Percentiles rank a stretch among this genome's conserved stretches.
Evolutionary conservation across 2,329 filamentous ascomycete genomes (phyloP).

Genomic region (Xylariomycetidae sp.): DNA sequence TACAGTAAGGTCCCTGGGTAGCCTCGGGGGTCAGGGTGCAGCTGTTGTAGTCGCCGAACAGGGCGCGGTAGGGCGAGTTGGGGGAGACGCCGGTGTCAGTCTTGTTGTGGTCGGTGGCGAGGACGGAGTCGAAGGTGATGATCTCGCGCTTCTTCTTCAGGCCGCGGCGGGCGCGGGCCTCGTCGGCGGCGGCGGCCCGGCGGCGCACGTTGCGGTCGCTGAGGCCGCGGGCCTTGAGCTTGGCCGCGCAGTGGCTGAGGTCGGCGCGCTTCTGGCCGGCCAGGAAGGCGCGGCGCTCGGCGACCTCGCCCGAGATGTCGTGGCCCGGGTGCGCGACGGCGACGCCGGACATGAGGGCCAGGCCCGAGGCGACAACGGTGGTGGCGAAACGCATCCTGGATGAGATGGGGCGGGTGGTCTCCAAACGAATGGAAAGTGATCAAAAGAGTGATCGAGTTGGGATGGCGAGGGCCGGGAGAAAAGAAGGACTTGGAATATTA

Average conservation of each 20-base stretch:
- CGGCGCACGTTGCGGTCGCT: neutral
- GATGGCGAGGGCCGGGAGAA: no score
- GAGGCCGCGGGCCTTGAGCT: constrained; percentile 32
- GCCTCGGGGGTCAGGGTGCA: constrained; percentile 31
- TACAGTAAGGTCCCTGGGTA: constrained; percentile 37
- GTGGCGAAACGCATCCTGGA: neutral
- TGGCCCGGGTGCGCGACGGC: neutral
- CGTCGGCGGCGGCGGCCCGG: neutral
- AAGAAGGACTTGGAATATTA: no score
- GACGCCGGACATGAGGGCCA: neutral
- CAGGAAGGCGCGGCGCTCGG: neutral
- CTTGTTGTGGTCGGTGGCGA: neutral
- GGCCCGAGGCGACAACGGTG: neutral
- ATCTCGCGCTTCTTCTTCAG: constrained; percentile 28
- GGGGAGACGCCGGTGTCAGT: neutral
- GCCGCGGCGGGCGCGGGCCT: neutral
- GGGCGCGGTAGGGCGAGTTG: constrained; percentile 24
- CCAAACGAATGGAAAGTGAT: no score
- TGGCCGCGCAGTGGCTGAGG: constrained; percentile 39
- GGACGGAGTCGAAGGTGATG: no score
- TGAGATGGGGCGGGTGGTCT: no score
- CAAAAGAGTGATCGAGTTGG: no score
- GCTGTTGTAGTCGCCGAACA: constrained; percentile 31
- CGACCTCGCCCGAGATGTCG: neutral
- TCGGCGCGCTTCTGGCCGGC: neutral